Evolutionary conservation across 129 eudicot genomes (phyloP).

Genomic region (Arctium lappa): DNA sequence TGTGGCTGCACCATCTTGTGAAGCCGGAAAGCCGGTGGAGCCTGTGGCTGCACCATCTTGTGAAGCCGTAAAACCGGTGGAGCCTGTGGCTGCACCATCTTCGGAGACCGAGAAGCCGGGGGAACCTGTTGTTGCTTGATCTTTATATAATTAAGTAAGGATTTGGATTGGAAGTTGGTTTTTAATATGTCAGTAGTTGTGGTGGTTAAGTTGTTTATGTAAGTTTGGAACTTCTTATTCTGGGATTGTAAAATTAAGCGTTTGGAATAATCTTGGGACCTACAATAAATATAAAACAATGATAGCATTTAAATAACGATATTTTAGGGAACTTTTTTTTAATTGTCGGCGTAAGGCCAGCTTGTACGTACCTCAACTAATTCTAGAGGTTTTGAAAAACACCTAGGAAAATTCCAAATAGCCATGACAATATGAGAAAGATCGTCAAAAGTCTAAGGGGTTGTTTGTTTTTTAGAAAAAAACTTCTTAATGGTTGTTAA

Average conservation of each 20-base stretch:
- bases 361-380: too few relatives aligned
- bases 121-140: constrained; percentile 28
- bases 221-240: constrained; percentile 18
- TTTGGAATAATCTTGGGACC: constrained; percentile 28
- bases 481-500: too few relatives aligned
- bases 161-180: neutral
- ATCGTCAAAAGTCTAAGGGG: too few relatives aligned
- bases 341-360: too few relatives aligned
- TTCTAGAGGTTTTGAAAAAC: too few relatives aligned
- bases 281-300: constrained; percentile 9
- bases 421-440: too few relatives aligned
- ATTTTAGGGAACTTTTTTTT: too few relatives aligned
- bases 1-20: constrained; percentile 26
- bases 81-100: constrained; percentile 21
- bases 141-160: constrained; percentile 4
- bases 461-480: too few relatives aligned
- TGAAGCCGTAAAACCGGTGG: neutral
- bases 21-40: constrained; percentile 19
- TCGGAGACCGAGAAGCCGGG: constrained; percentile 12
- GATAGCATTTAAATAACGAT: neutral
- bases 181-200: constrained; percentile 15
- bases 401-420: too few relatives aligned
- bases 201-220: constrained; percentile 12
- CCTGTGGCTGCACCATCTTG: constrained; percentile 18
- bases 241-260: constrained; percentile 23